Evolutionary conservation across 129 eudicot species (phyloP), one percentile per base, ranked within the genome.

Genomic region (Smallanthus sonchifolius): DNA sequence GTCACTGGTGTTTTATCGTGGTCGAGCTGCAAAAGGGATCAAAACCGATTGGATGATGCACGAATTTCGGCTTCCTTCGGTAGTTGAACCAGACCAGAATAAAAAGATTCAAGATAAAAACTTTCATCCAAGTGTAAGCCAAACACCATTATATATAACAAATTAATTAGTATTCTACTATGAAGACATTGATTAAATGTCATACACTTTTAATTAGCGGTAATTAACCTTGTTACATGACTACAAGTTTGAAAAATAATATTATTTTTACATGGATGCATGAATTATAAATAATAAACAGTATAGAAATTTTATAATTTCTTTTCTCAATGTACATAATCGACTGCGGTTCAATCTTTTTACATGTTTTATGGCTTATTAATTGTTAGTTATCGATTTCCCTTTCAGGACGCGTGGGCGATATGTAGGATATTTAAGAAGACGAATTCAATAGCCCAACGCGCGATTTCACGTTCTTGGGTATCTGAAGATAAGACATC

Each of bases 31-130:
- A 0, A 92, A 87, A 83, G 98, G 92, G 42, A 84, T 89, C 2
- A 89, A 89, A 73, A 92, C 98, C 3, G 98, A 92, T 72, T 92
- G 98, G 98, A 89, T 92, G 96, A 92, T 92, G 98, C 98, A 92
- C 2, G 98, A 92, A 79, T 92, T 87, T 75, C 89, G 98, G 7
- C 86, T 92, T 42, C 96, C 98, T 71, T 60, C 96, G 1, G 49
- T 75, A 3, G 20, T 81, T 28, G 87, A 84, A 48, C 61, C 77
- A 2, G 80, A 63, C 17, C 74, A 77, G 5, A 81, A 85, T 15
- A 87, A 81, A 72, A 92, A 85, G 72, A 48, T 83, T 71, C 75
- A 64, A 17, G 91, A 89, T 74, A 87, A 84, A 86, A 74, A 20
- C 72, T 13, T 81, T 66, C 92, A 91, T 10, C 69, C 85, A 7